Conservation (phyloP, 257 asterid species). For the Solanum chilense region DNA sequence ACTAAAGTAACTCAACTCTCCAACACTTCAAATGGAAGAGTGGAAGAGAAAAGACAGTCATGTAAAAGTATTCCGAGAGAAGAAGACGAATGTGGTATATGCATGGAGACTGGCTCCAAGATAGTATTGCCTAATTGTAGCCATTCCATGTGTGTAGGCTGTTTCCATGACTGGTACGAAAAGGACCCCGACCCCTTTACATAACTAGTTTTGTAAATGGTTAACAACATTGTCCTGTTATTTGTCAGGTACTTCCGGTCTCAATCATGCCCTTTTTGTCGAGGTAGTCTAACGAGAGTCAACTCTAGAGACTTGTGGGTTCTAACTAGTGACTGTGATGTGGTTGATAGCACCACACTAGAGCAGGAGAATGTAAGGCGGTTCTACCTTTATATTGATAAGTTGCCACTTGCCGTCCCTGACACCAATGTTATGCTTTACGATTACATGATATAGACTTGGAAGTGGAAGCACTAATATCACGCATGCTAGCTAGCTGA, state of each 20-base stretch:
- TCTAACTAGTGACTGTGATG: constrained; percentile 30
- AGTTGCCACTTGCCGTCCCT: constrained; percentile 24
- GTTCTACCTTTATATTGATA: constrained; percentile 41
- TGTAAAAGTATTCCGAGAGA: constrained; percentile 14
- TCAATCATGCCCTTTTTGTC: constrained; percentile 56
- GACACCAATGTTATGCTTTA: constrained; percentile 31
- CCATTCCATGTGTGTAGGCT: constrained; percentile 45
- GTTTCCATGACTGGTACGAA: constrained; percentile 47
- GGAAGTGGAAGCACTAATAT: background rate
- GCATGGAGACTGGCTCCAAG: constrained; percentile 44
- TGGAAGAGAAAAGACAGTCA: constrained; percentile 5
- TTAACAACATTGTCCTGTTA: background rate
- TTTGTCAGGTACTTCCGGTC: constrained; percentile 25
- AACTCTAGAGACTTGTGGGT: constrained; percentile 44
- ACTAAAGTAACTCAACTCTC: constrained; percentile 3
- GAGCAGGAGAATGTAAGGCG: constrained; percentile 40
- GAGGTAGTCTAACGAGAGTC: constrained; percentile 45
- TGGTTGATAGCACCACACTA: constrained; percentile 30
- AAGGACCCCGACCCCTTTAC: background rate
- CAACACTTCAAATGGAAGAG: background rate
- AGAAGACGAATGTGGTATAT: constrained; percentile 72
- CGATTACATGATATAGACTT: constrained; percentile 34
- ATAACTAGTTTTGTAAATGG: background rate
- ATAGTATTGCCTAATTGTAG: constrained; percentile 56
- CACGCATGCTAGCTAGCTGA: background rate